Base-by-base conservation (phyloP, 2,329 filamentous ascomycete genomes). In the Colletotrichum liriopes region DNA sequence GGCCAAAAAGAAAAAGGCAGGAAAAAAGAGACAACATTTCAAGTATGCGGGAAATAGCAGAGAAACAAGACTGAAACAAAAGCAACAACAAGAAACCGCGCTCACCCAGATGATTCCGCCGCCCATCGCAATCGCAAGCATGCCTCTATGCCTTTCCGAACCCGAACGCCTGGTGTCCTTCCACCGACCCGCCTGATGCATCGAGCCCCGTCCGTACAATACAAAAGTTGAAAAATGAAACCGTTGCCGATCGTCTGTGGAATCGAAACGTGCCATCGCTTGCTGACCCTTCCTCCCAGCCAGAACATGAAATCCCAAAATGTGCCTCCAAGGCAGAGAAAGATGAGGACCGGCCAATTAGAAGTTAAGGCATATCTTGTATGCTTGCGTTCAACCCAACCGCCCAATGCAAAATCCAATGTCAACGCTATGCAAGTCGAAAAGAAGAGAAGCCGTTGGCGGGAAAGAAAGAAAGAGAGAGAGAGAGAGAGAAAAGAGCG, bases 141-240 rank as follows among this genome's bases (percentile, higher is more conserved):
- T 55, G 63, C 39, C n/a, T 65, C 59, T 69, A 51, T 71, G 47
- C 14, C 58, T 73, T 66, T 65, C 73, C 65, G 41, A 65, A 71
- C 71, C 54, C 43, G 37, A 73, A 73, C 71, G 71, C 71, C 71
- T 71, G 55, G 55, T 73, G 61, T 72, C 68, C 65, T 56, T 39
- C 60, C 65, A 23, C 55, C 49, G 43, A 14, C 56, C 55, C 41
- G 56, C 43, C 66, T 29, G 47, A 72, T 72, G 70, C 70, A 64
- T 60, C 56, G 20, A 71, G 39, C 29, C 63, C 45, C 37, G 63
- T 47, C 61, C 43, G 52, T 71, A 61, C 61, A 69, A 55, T 71
- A 72, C 70, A 71, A 29, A 71, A 65, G 65, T 45, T 39, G 51
- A 54, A 29, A 29, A 45, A 39, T 52, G 41, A 54, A 59, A 51